phyloP scores from a whole-genome alignment of 2,329 filamentous ascomycete genomes.

The Sordariomycetes sp. region DNA sequence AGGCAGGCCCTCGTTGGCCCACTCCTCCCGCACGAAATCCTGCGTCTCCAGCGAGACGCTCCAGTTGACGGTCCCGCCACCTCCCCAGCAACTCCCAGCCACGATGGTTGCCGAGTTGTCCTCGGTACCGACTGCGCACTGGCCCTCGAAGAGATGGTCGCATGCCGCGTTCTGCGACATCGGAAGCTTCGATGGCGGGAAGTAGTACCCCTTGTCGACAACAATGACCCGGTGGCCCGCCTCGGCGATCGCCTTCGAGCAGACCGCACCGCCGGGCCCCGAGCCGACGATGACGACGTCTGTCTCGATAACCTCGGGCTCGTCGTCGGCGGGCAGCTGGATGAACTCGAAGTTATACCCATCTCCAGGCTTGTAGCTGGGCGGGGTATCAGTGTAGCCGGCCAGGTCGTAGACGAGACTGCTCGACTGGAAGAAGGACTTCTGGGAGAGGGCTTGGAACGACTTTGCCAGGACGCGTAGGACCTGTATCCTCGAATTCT shows the following conservation, averaged over 20 bases:
- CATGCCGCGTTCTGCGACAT: constrained; percentile 55
- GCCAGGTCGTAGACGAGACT: constrained; percentile 42
- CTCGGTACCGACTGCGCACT: constrained; percentile 44
- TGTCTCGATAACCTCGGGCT: constrained; percentile 62
- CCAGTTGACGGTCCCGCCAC: constrained; percentile 87
- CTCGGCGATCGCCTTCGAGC: constrained; percentile 70
- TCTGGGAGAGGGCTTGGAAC: constrained; percentile 41
- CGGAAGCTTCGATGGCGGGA: constrained; percentile 59
- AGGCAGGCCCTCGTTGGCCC: constrained; percentile 55
- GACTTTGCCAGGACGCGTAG: constrained; percentile 46
- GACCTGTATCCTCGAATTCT: constrained; percentile 39
- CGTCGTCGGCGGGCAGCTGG: constrained; percentile 47
- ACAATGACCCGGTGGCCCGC: constrained; percentile 68
- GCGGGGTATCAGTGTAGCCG: constrained; percentile 45
- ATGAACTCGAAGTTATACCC: constrained; percentile 50
- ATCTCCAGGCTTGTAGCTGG: constrained; percentile 35
- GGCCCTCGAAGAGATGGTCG: constrained; percentile 59
- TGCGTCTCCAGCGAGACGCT: constrained; percentile 56
- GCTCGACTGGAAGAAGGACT: constrained; percentile 44
- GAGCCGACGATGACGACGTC: constrained; percentile 83
- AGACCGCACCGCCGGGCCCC: constrained; percentile 75
- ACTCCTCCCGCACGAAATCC: constrained; percentile 67
- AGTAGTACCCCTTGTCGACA: constrained; percentile 74
- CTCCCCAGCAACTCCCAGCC: constrained; percentile 68
- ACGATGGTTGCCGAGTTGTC: constrained; percentile 50